Base-by-base conservation (phyloP, 2,329 filamentous ascomycete species). In the Laburnicola sp. region DNA sequence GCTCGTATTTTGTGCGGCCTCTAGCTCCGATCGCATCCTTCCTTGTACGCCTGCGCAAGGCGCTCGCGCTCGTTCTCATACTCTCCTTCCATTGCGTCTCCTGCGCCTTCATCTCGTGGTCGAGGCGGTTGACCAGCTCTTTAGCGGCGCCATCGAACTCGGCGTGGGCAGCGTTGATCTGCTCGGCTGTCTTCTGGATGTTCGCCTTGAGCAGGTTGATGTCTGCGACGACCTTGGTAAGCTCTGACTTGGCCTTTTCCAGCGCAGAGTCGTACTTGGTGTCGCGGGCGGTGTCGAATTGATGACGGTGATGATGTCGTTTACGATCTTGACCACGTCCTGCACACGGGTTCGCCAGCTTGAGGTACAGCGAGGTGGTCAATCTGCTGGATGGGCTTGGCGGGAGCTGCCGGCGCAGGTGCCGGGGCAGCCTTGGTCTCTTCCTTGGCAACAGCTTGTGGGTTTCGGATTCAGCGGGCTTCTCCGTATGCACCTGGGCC, bases 301-400 rank as follows among this genome's bases (percentile, higher is more conserved):
- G 71, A 97, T 86, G 40, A 95, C 90, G 6, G 89, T 86, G 69
- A 99, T 96, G 64, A 99, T 87, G 73, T 96, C 91, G 76, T 99
- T 99, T 64, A 99, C 82, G 76, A 96, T 93, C 77, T 90, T 93
- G 53, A 96, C 91, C 4, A 99, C 80, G 66, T 97, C 91, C 74
- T 97, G 91, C 22, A 97, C 31, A 96, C 82, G 26, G 90, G 89
- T 70, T 97, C 93, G 53, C 86, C 84, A 46, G 88, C 90, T 64
- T 91, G 83, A 47, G 84, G 81, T 23, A 95, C 82, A 44, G 82
- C 82, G 51, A 97, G 78, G 54, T 91, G 85, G 68, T 96, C 89
- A 61, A 97, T 90, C 11, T 85, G 84, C 54, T 85, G 66, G 22
- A 66, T 63, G 44, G 65, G 53, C 34, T 63, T 57, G 35, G 68